These are phyloP conservation scores for Candida gorgasii DNA, from an alignment of 805 yeast species.

Conservation along the genomic window DNA sequence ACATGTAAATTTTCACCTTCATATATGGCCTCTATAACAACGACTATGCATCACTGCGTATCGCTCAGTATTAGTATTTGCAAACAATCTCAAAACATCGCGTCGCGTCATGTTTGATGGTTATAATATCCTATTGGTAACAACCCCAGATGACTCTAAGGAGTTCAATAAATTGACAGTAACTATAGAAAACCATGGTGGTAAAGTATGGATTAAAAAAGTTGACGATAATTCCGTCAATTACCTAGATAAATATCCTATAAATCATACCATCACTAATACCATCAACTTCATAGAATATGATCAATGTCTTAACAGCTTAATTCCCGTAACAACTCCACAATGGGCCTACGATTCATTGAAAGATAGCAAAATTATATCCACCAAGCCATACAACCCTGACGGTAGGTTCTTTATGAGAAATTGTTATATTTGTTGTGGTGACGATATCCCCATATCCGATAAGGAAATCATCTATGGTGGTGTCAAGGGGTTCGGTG, in stretches of 20 bases:
- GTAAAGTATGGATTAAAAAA: slow-evolving; percentile 9
- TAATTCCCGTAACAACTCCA: slow-evolving; percentile 67
- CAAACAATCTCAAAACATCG: neutral
- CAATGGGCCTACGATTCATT: slow-evolving; percentile 60
- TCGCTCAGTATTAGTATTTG: neutral
- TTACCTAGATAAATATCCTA: slow-evolving; percentile 11
- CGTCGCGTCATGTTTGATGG: slow-evolving; percentile 13
- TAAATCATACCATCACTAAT: slow-evolving; percentile 51
- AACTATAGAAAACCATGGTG: slow-evolving; percentile 14
- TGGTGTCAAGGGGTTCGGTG: slow-evolving; percentile 76
- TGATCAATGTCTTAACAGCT: slow-evolving; percentile 43
- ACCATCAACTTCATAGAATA: slow-evolving; percentile 55
- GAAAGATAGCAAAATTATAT: slow-evolving; percentile 39
- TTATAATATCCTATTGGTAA: slow-evolving; percentile 9
- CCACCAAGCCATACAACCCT: slow-evolving; percentile 67
- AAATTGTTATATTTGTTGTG: slow-evolving; percentile 58
- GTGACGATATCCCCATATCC: slow-evolving; percentile 54
- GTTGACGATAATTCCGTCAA: slow-evolving; percentile 9
- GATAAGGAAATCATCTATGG: slow-evolving; percentile 69
- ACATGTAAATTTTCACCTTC: too few relatives aligned
- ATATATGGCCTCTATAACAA: neutral
- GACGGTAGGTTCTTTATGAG: slow-evolving; percentile 67
- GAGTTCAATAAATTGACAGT: slow-evolving; percentile 11
- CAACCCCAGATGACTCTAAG: slow-evolving; percentile 9
- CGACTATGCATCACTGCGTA: neutral